Base-by-base conservation (phyloP, 768 basidiomycete genomes). In the Saitozyma podzolica region DNA sequence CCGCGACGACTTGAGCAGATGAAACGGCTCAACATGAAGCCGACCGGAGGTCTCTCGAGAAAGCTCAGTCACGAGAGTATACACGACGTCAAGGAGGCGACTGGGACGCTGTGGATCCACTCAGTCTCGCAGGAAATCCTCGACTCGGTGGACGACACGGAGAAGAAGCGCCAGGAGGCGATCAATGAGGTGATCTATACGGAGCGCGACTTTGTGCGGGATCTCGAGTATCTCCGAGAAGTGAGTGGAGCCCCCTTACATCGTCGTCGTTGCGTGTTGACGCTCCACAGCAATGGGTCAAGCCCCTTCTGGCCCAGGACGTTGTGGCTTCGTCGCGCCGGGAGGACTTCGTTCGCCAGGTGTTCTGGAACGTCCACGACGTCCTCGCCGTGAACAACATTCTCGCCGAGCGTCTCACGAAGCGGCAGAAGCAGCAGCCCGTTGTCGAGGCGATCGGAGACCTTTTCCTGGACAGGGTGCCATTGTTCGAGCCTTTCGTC, bases 361-460 rank as follows among this genome's bases (percentile, higher is more conserved):
- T 98, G 50, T 98, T 99, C 81, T 98, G 96, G 96, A 99, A 99
- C 76, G 84, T 97, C 19, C 86, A 88, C 68, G 93, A 96, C 67
- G 93, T 99, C 69, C 88, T 97, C 59, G 85, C 86, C 0, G 93
- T 97, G 68, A 97, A 95, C 78, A 90, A 85, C 0, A 85, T 88
- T 16, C 84, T 99, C n/a, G 88, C 92, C 3, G 96, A 99, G 74
- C 88, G 91, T 7, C 84, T 99, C 56, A 94, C 88, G 67, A 96
- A 94, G 80, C 86, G 96, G 9, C 96, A 98, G 80, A 97, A 98
- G 77, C 87, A 88, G 29, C 92, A 90, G 68, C 93, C 92, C 11
- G 88, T 99, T 7, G 94, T 99, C 40, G 89, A 93, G 71, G 83
- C 86, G 58, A 89, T 99, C 59, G 92, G 92, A 0, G 96, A 99